Evolutionary conservation across 2,329 filamentous ascomycete genomes (phyloP), one percentile per base, ranked within the genome.

Genomic region (Colletotrichum melonis): DNA sequence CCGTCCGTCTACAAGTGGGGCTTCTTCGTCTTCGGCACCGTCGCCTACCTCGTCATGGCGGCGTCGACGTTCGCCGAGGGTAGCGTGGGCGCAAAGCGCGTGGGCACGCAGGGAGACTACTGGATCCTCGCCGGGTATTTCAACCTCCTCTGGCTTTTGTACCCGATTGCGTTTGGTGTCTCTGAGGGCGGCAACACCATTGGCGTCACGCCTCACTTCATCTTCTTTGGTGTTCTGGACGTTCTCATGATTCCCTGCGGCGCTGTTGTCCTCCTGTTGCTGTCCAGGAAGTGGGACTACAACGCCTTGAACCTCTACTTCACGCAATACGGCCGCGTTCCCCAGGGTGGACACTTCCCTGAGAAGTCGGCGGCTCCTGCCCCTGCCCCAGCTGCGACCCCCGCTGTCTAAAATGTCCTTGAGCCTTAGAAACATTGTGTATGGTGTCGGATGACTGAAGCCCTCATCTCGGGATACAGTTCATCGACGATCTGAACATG

Each of bases 141-240:
- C 75, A 89, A 88, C 79, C 78, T 88, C 5, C 78, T 88, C 49
- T 89, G 87, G 87, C 80, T 89, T 54, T 79, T 88, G 28, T 90
- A 90, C 79, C 87, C 88, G 8, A 84, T 90, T 62, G 88, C 86
- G 28, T 90, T 83, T 77, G 88, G 86, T 38, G 77, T 90, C 9
- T 82, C 81, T 3, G 88, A 90, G 75, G 88, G 88, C 49, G 86
- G 86, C 35, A 89, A 89, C 78, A 74, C 78, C 63, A 86, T 90
- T 69, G 82, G 84, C 42, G 84, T 86, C 52, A 87, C 85, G 0
- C 77, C 81, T 9, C 79, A 80, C 59, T 83, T 85, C 76, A 84
- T 89, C 81, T 89, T 86, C 80, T 90, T 88, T 73, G 88, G 88
- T 58, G 80, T 90, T 55, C 82, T 90, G 30, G 88, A 90, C 74